These are phyloP conservation scores for Populus ilicifolia DNA, from an alignment of 345 rosid species.

Conservation along the genomic window DNA sequence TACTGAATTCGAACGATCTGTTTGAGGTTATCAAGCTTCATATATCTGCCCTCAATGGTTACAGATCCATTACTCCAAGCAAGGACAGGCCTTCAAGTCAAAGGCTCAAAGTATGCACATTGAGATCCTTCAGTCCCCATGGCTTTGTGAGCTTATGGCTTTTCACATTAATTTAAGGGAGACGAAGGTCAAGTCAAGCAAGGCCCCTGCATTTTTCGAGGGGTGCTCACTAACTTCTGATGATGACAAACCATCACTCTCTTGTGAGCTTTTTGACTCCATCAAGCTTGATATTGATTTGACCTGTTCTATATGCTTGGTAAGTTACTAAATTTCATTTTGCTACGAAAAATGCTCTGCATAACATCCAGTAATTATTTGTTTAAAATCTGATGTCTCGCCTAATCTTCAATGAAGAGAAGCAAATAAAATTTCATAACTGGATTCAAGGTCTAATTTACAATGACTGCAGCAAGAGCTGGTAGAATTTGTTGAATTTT, in stretches of 20 bases:
- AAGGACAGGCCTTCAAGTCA: conserved; percentile 91
- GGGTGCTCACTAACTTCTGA: conserved; percentile 54
- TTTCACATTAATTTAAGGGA: conserved; percentile 80
- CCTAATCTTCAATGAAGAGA: not conserved
- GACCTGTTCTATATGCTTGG: conserved; percentile 96
- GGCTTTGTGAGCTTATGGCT: conserved; percentile 93
- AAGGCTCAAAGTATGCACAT: conserved; percentile 76
- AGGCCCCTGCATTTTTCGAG: conserved; percentile 50
- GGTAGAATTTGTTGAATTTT: not conserved
- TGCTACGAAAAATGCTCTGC: not conserved
- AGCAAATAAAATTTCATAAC: not conserved
- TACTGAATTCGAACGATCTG: not conserved
- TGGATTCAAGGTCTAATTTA: not conserved
- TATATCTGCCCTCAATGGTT: not conserved
- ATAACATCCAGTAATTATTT: not conserved
- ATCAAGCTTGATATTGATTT: conserved; percentile 73
- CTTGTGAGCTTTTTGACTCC: conserved; percentile 74
- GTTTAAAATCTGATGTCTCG: not conserved
- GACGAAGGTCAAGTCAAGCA: conserved; percentile 38
- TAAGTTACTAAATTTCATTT: conserved; percentile 33
- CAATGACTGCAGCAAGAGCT: not conserved
- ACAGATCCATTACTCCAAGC: conserved; percentile 82
- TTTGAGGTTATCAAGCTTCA: not conserved
- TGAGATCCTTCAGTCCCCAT: conserved; percentile 91
- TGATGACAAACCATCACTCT: conserved; percentile 71